These are phyloP conservation scores for Thielaviopsis populi DNA, from an alignment of 2,329 filamentous ascomycete species.

Conservation along the genomic window DNA sequence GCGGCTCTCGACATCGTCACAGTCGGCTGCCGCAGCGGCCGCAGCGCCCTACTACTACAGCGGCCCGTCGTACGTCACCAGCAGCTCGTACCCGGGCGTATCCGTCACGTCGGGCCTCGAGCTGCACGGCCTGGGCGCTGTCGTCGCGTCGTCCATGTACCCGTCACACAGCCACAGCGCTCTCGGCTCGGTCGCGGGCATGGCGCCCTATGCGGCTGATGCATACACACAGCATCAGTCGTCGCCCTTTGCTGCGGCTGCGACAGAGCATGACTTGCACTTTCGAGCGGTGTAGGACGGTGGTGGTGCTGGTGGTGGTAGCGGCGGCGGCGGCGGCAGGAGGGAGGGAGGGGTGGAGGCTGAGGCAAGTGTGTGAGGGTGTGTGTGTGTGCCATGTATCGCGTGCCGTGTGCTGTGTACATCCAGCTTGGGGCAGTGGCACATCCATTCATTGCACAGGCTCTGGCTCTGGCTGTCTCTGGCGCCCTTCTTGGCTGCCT, in stretches of 20 bases:
- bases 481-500: too few relatives aligned
- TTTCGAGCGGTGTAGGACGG: constrained; percentile 9
- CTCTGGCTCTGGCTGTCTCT: too few relatives aligned
- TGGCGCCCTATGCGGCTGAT: constrained; percentile 11
- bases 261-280: constrained; percentile 11
- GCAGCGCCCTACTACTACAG: constrained; percentile 13
- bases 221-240: constrained; percentile 15
- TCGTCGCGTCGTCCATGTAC: constrained; percentile 14
- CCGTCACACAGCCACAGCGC: constrained; percentile 10
- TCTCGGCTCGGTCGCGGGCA: not conserved
- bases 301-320: too few relatives aligned
- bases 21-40: constrained; percentile 4
- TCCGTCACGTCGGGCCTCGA: constrained; percentile 11
- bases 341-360: too few relatives aligned
- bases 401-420: not conserved
- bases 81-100: constrained; percentile 13
- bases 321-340: too few relatives aligned
- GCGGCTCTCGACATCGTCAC: constrained; percentile 2
- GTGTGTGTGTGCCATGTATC: not conserved
- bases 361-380: too few relatives aligned
- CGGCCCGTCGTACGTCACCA: constrained; percentile 11
- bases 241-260: constrained; percentile 4
- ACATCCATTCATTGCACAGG: not conserved
- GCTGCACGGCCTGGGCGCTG: constrained; percentile 9
- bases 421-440: not conserved